These are phyloP conservation scores for Populus ilicifolia DNA, from an alignment of 345 rosid species.

Conservation along the genomic window DNA sequence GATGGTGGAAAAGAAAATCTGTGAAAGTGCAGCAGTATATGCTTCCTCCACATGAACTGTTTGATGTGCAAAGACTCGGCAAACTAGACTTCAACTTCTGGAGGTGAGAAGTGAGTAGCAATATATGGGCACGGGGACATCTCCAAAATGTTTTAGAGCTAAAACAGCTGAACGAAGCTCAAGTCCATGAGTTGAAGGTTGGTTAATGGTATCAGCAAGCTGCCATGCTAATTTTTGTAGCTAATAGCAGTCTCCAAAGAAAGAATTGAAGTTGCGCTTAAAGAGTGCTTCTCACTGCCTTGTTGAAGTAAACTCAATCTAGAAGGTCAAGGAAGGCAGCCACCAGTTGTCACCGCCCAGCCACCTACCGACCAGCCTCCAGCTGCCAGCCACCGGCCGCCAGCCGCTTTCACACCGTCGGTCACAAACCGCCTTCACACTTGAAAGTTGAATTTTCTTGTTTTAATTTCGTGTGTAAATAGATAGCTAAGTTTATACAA, in stretches of 20 bases:
- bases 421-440: too few species aligned
- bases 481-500: too few species aligned
- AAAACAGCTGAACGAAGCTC: constrained; percentile 69
- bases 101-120: constrained; percentile 65
- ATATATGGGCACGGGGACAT: constrained; percentile 71
- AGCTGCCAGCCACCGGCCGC: too few species aligned
- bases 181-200: constrained; percentile 57
- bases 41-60: constrained; percentile 48
- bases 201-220: constrained; percentile 57
- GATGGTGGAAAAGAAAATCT: constrained; percentile 72
- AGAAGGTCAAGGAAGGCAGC: too few species aligned
- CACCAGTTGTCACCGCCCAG: too few species aligned
- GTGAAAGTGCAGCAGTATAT: constrained; percentile 61
- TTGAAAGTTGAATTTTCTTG: too few species aligned
- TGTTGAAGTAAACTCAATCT: too few species aligned
- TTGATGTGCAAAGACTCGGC: constrained; percentile 51
- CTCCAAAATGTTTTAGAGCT: constrained; percentile 76
- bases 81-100: constrained; percentile 50
- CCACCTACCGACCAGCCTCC: too few species aligned
- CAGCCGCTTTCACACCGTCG: too few species aligned
- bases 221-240: constrained; percentile 71
- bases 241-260: constrained; percentile 47
- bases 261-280: constrained; percentile 38
- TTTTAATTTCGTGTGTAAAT: too few species aligned
- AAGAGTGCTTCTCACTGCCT: constrained; percentile 29